Base-by-base conservation (phyloP, 768 basidiomycete species). In the Pisolithus microcarpus region DNA sequence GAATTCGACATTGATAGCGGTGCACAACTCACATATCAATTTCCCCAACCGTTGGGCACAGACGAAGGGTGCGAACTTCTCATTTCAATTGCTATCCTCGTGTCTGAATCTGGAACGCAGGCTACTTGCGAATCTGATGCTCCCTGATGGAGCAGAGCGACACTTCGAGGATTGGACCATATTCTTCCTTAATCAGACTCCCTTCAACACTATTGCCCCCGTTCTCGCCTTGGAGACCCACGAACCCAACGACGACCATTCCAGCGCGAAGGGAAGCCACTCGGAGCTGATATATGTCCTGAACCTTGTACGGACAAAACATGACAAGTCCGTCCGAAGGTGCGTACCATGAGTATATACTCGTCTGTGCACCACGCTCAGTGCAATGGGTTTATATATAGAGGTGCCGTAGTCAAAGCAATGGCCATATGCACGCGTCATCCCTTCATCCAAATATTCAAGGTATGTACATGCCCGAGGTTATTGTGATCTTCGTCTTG, bases 1-100 rank as follows among this genome's bases (percentile, higher is more conserved):
- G 96, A 98, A 67, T 99, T 99, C 72, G 91, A 99, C 73, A 97
- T 99, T 56, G 85, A 91, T 63, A 82, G 87, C 51, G 96, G 96
- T 31, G 89, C 94, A 3, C 87, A 91, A 56, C 75, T 99, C 55
- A 87, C 91, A 38, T 94, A 96, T 67, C 92, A 98, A 69, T 97
- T 95, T 63, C 96, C 96, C 9, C 89, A 89, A 61, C 90, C 92
- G 11, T 76, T 96, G 34, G 96, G 95, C 9, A 83, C 90, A 51
- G 91, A 98, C 77, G 92, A 95, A 67, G 87, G 91, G 94, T 95
- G 64, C 58, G 80, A 26, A 8, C n/a, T 3, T 15, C 7, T 10
- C 1, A 5, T 10, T 4, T 7, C n/a, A 10, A 24, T 26, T 3
- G 30, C 21, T 0, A 31, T 21, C 43, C 38, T 30, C 38, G 9